Conservation (phyloP, 768 basidiomycete species). For the Kwoniella dendrophila region DNA sequence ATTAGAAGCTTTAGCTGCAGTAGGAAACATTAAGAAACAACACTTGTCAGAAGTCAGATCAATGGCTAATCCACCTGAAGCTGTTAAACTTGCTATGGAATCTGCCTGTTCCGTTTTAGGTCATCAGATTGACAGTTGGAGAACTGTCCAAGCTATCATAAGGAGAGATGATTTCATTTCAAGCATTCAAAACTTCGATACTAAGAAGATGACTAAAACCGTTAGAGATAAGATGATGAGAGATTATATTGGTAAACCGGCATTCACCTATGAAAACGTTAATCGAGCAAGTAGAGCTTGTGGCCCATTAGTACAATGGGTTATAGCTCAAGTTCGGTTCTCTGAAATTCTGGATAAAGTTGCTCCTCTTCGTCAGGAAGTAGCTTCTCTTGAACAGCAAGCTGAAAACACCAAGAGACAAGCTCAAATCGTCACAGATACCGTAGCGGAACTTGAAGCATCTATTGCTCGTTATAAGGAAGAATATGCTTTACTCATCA, state of each 20-base stretch:
- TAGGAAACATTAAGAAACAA: constrained; percentile 92
- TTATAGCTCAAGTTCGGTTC: constrained; percentile 91
- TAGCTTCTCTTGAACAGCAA: constrained; percentile 86
- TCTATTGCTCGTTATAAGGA: constrained; percentile 94
- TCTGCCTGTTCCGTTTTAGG: constrained; percentile 95
- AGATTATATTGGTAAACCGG: constrained; percentile 86
- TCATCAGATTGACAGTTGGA: constrained; percentile 96
- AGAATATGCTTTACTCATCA: constrained; percentile 94
- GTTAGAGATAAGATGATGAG: constrained; percentile 88
- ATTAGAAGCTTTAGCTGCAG: constrained; percentile 89
- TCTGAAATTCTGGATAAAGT: constrained; percentile 97
- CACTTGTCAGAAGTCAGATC: constrained; percentile 95
- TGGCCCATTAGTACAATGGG: constrained; percentile 98
- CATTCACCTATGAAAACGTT: constrained; percentile 92
- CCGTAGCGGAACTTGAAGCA: constrained; percentile 87
- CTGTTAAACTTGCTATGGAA: constrained; percentile 97
- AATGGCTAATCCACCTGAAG: constrained; percentile 98
- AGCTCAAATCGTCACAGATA: constrained; percentile 81
- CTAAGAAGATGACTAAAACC: constrained; percentile 83
- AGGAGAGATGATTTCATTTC: constrained; percentile 96
- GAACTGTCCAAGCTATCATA: constrained; percentile 90
- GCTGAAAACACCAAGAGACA: constrained; percentile 95
- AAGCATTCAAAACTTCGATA: constrained; percentile 93
- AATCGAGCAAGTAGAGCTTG: constrained; percentile 95
- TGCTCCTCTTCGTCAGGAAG: constrained; percentile 92